phyloP scores from a whole-genome alignment of 2,329 filamentous ascomycete species.

The Venturia asperata region DNA sequence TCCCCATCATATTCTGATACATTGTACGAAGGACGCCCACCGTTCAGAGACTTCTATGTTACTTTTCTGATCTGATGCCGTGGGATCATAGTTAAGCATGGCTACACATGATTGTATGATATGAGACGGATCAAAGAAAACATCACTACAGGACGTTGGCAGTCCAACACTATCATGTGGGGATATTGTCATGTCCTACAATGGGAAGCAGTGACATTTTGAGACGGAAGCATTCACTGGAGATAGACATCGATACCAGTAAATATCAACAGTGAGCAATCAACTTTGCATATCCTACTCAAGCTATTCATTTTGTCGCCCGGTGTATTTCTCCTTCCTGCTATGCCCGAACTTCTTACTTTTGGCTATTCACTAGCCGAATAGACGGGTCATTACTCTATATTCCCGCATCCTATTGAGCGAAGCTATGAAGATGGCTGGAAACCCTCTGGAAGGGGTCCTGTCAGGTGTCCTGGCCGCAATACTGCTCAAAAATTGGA shows the following conservation, averaged over 20 bases:
- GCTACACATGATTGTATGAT: conserved; percentile 4
- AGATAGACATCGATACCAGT: not conserved
- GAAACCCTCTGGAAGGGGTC: no score
- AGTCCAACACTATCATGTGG: not conserved
- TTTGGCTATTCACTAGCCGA: no score
- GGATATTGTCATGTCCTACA: not conserved
- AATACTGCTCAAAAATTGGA: no score
- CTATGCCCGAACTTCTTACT: no score
- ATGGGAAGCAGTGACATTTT: not conserved
- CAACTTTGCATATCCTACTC: not conserved
- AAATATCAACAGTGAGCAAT: not conserved
- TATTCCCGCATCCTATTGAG: no score
- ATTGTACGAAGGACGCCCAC: not conserved
- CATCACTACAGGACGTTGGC: not conserved
- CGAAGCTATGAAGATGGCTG: no score
- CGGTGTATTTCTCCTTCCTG: no score
- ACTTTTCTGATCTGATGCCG: not conserved
- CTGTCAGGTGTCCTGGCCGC: no score
- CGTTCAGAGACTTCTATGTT: not conserved
- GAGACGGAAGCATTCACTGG: not conserved
- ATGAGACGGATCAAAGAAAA: not conserved
- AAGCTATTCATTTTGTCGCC: no score
- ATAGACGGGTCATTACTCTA: no score
- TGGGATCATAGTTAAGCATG: not conserved
- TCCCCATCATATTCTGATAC: not conserved